Conservation (phyloP, 495 filamentous ascomycete genomes). For the Xylaria nigripes region DNA sequence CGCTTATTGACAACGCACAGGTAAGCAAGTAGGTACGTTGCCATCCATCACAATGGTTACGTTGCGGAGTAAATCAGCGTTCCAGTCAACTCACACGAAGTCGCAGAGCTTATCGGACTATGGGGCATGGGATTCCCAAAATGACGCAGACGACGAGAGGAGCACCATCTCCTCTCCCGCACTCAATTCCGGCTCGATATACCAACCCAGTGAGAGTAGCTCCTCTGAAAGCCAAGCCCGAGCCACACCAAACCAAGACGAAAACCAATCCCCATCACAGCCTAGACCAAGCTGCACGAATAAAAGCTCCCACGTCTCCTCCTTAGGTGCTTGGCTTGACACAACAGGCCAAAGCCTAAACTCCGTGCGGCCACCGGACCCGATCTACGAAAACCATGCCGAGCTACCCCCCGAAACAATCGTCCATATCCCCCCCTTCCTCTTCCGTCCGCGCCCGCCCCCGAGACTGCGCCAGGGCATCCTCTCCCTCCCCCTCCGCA, state of each 20-base stretch:
- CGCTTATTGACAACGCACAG: too few species aligned
- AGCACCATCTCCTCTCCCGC: background rate
- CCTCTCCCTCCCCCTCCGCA: background rate
- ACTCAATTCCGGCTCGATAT: background rate
- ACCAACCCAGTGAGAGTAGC: background rate
- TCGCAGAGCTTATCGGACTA: background rate
- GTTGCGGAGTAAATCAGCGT: background rate
- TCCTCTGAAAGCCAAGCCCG: too few species aligned
- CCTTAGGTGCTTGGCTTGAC: background rate
- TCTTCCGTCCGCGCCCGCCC: background rate
- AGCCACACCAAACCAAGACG: background rate
- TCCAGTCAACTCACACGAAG: background rate
- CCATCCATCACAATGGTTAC: background rate
- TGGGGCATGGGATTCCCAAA: background rate
- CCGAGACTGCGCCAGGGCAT: background rate
- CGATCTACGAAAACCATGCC: background rate
- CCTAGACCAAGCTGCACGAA: background rate
- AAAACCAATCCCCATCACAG: background rate
- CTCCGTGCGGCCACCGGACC: background rate
- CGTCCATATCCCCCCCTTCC: background rate
- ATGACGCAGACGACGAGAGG: background rate
- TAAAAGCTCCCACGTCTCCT: background rate
- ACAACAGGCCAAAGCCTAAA: background rate
- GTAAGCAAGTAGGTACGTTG: too few species aligned
- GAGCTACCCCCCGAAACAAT: background rate